Conservation (phyloP, 192 early-diverging fungal species). For the Blastocladiella britannica region DNA sequence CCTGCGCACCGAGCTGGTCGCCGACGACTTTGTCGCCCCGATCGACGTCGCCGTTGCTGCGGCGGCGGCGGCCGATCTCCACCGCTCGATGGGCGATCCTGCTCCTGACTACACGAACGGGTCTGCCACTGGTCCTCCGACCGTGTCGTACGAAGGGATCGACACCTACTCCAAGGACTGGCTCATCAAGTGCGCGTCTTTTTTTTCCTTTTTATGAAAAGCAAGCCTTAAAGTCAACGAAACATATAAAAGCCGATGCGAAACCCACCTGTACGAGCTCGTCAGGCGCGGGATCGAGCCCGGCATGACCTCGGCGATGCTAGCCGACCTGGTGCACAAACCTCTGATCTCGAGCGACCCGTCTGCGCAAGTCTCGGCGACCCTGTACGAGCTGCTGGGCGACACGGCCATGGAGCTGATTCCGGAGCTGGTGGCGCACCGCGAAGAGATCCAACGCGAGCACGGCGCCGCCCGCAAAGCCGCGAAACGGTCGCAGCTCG, state of each 20-base stretch:
- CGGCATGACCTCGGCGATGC: background rate
- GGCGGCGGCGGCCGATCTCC: no score
- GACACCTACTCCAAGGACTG: no score
- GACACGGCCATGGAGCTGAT: constrained; percentile 52
- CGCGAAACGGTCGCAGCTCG: background rate
- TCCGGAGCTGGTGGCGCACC: constrained; percentile 26
- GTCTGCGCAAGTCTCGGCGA: constrained; percentile 37
- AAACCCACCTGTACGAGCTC: background rate
- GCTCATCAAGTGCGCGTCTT: no score
- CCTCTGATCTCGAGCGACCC: no score
- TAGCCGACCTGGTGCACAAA: background rate
- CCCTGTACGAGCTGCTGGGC: constrained; percentile 50
- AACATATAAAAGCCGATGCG: background rate
- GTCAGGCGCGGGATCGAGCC: background rate
- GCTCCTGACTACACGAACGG: no score
- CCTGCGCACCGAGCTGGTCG: no score
- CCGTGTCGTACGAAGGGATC: no score
- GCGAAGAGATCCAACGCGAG: constrained; percentile 35
- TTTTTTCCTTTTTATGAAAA: no score
- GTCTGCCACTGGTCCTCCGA: no score
- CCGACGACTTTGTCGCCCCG: no score
- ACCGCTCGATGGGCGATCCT: no score
- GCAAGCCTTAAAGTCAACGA: background rate
- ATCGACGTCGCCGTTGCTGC: no score
- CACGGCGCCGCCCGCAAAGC: constrained; percentile 19